Conservation (phyloP, 2,329 filamentous ascomycete genomes). For the Ceratocystis diversiconidia region DNA sequence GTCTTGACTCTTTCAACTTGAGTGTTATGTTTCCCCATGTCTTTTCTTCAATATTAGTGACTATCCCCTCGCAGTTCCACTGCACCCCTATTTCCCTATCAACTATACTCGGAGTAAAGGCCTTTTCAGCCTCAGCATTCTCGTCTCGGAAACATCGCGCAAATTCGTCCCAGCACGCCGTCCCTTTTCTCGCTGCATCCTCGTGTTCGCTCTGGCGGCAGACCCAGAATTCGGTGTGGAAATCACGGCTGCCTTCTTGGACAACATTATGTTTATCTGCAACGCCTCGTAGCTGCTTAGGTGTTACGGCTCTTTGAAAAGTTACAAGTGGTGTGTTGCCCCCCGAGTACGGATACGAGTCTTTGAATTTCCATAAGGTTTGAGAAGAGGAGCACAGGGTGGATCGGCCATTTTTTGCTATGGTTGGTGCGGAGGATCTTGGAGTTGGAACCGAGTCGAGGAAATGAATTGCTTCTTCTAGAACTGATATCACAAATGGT, state of each 20-base stretch:
- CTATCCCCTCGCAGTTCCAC: slow-evolving; percentile 34
- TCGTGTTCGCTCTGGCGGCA: slow-evolving; percentile 48
- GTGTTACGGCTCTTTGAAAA: slow-evolving; percentile 35
- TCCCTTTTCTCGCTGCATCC: slow-evolving; percentile 35
- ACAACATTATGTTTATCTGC: slow-evolving; percentile 25
- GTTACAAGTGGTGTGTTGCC: slow-evolving; percentile 39
- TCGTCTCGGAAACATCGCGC: slow-evolving; percentile 40
- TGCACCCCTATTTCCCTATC: slow-evolving; percentile 23
- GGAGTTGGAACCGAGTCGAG: slow-evolving; percentile 39
- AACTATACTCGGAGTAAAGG: slow-evolving; percentile 29
- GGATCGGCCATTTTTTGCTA: background rate
- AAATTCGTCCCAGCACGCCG: slow-evolving; percentile 52
- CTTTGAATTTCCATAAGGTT: slow-evolving; percentile 36
- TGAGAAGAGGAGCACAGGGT: background rate
- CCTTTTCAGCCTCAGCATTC: slow-evolving; percentile 29
- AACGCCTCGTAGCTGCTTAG: slow-evolving; percentile 30
- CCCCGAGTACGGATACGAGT: slow-evolving; percentile 34
- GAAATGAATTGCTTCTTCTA: slow-evolving; percentile 46
- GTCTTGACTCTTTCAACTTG: slow-evolving; percentile 49
- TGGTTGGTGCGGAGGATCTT: slow-evolving; percentile 16
- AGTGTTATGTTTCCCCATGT: slow-evolving; percentile 37
- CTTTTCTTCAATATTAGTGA: slow-evolving; percentile 27
- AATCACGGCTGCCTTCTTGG: slow-evolving; percentile 17
- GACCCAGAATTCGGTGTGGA: slow-evolving; percentile 44
- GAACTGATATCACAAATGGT: slow-evolving; percentile 37